These are phyloP conservation scores for Diaporthe citriasiana DNA, from an alignment of 2,329 filamentous ascomycete genomes.

Conservation along the genomic window DNA sequence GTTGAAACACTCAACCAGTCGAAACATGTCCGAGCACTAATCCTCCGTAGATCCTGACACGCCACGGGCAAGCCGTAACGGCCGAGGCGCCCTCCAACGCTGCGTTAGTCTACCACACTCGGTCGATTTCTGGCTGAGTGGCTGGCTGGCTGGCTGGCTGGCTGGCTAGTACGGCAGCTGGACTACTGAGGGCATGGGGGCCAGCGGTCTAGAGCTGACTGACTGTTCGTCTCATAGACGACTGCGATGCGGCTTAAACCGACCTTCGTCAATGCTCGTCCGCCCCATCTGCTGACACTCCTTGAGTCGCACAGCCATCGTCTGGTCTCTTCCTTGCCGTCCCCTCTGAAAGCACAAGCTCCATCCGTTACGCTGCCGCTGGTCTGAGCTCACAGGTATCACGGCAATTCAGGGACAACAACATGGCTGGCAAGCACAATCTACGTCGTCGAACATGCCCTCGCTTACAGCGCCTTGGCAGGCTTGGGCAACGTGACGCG, in stretches of 20 bases:
- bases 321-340: constrained; percentile 16
- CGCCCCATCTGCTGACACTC: constrained; percentile 22
- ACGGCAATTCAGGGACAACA: neutral
- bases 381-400: constrained; percentile 2
- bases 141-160: neutral
- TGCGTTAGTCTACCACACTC: constrained; percentile 14
- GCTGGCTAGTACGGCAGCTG: neutral
- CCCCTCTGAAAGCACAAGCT: constrained; percentile 2
- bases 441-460: neutral
- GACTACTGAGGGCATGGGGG: neutral
- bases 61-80: constrained; percentile 30
- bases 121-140: neutral
- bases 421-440: constrained; percentile 18
- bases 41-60: constrained; percentile 28
- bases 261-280: constrained; percentile 24
- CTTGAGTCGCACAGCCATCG: constrained; percentile 11
- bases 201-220: constrained; percentile 8
- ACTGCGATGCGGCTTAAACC: constrained; percentile 23
- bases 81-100: constrained; percentile 1
- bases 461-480: constrained; percentile 5
- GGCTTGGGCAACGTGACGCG: constrained; percentile 23
- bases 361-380: neutral
- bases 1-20: constrained; percentile 31
- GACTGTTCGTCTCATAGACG: constrained; percentile 24
- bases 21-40: constrained; percentile 26